Conservation (phyloP, 2,329 filamentous ascomycete genomes). For the Ceratocystis diversiconidia region DNA sequence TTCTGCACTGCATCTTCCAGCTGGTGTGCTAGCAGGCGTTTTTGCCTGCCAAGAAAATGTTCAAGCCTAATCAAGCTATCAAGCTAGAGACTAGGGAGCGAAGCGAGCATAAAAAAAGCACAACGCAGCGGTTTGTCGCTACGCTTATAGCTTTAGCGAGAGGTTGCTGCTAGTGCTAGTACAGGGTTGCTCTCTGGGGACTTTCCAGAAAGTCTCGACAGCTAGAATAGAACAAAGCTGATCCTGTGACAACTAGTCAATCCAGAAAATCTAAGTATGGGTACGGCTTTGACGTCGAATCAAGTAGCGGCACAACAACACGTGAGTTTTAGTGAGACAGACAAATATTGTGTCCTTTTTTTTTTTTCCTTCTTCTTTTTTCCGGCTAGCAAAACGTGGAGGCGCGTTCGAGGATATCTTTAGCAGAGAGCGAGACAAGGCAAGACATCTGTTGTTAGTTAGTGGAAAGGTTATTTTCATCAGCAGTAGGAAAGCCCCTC, state of each 20-base stretch:
- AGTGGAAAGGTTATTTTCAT: neutral
- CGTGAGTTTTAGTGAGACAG: neutral
- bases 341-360: too few species aligned
- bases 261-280: neutral
- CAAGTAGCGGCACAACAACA: neutral
- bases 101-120: neutral
- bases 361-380: neutral
- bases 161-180: neutral
- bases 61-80: neutral
- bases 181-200: neutral
- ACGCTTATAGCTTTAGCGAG: neutral
- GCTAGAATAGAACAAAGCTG: conserved; percentile 2
- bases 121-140: neutral
- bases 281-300: neutral
- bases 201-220: conserved; percentile 2
- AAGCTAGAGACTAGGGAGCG: neutral
- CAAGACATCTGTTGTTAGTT: neutral
- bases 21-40: neutral
- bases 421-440: neutral
- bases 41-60: neutral
- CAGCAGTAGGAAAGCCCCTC: neutral
- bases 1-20: neutral
- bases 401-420: conserved; percentile 1
- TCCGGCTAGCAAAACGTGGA: neutral
- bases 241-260: conserved; percentile 2